Evolutionary conservation across 176 grass and related monocot species (phyloP), one percentile per base, ranked within the genome.

Genomic region (Aechmea fasciata): DNA sequence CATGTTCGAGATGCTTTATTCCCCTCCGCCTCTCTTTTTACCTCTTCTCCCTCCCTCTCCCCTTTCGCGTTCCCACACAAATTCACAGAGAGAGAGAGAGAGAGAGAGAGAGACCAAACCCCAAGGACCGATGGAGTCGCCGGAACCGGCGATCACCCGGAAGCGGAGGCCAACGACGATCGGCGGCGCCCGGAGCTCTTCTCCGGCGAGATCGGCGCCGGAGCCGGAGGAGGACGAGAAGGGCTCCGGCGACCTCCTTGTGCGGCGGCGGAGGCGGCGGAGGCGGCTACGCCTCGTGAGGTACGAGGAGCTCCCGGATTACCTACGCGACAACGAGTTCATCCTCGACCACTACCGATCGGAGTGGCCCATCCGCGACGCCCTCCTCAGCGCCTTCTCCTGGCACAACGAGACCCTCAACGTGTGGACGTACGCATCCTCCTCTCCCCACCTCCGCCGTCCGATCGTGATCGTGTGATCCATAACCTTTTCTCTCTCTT

Each of bases 331-430:
- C 82, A 99, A 99, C 67, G 95, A 94, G 82, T 99, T 69, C 83
- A 93, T 99, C 74, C 87, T 68, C 64, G 80, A 84, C 0, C 73
- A 99, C 72, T 99, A 99, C 87, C 73, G 94, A 63, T 83, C 76
- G 13, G 89, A 99, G 72, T 99, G 89, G 89, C 89, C 89, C 51
- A n/a, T 99, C 69, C 80, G 82, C 52, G 79, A 93, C 65, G 89
- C 89, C 19, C 49, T 93, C 66, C 94, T 93, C 77, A 93, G 94
- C 84, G 82, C 79, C 82, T 99, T 99, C 90, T 57, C 90, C 62
- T 99, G 94, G 94, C 94, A 99, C 86, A 93, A 90, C 79, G 89
- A 99, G 82, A 99, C 90, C n/a, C 94, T 99, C 77, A 99, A 99
- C 52, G 75, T 99, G 82, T 99, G 89, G 94, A 99, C 94, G 89